Base-by-base conservation (phyloP, 768 basidiomycete genomes). In the Polyporus arcularius region DNA sequence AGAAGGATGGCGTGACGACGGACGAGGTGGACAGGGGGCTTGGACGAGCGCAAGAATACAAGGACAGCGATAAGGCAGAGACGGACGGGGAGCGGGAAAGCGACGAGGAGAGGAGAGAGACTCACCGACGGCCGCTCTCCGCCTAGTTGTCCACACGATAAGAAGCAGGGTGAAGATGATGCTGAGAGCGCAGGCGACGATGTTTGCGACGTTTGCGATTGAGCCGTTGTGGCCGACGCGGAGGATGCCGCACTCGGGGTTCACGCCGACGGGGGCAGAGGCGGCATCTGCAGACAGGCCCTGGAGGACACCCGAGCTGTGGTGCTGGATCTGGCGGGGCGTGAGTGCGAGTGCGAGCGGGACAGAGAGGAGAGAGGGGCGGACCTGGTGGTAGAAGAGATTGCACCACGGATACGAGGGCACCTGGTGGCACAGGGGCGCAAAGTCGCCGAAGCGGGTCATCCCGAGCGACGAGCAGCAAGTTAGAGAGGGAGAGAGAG, bases 331-430 rank as follows among this genome's bases (percentile, higher is more conserved):
- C 68, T 76, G 65, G 39, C 41, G 60, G 67, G 55, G 60, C 62
- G 61, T 51, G 40, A 58, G 56, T 45, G 42, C 54, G 41, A 48
- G 50, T 53, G 55, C 53, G 48, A 15, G n/a, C 46, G 39, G 16
- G 16, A 61, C 65, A 18, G 67, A 26, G 66, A 28, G 59, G 60
- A 28, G 55, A 58, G 38, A 60, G 59, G 30, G 67, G 53, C 77
- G 65, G 21, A 94, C 87, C 80, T 96, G 94, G 61, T 84, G 84
- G 76, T 94, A 94, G 78, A 96, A 96, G 67, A 97, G 87, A 72
- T 97, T 97, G 77, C 96, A 98, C 85, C 92, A 91, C 0, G 95
- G 85, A 70, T 96, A 90, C 48, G 89, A 90, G 1, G 92, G 92
- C 9, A 83, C 82, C 45, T 83, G 74, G 43, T 78, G 75, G 73